These are phyloP conservation scores for Fusarium nurragi DNA, from an alignment of 2,329 filamentous ascomycete species.

Conservation along the genomic window DNA sequence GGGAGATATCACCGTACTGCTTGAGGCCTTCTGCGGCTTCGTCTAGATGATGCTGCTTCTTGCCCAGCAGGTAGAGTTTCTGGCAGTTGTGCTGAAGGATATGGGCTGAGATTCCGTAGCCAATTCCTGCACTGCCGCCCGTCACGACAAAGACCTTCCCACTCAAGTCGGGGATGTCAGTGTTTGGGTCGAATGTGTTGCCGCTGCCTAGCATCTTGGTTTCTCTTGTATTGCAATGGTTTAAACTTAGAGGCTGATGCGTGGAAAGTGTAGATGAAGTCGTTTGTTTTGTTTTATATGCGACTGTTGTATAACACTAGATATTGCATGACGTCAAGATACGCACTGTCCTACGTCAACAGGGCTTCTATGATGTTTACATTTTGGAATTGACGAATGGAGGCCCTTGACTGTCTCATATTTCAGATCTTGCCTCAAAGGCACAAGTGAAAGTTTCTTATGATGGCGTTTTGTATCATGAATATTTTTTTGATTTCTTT, in stretches of 20 bases:
- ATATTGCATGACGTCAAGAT: conserved; percentile 3
- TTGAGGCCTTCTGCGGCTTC: conserved; percentile 3
- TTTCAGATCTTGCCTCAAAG: not conserved
- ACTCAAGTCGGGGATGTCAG: conserved; percentile 6
- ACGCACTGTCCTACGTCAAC: too few relatives aligned
- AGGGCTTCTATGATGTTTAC: not conserved
- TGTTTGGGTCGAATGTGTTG: conserved; percentile 10
- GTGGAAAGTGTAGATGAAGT: too few relatives aligned
- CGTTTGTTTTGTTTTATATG: not conserved
- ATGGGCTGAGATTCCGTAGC: conserved; percentile 10
- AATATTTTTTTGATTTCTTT: too few relatives aligned
- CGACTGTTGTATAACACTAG: not conserved
- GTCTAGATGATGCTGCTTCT: conserved; percentile 11
- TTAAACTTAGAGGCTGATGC: too few relatives aligned
- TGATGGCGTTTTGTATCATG: too few relatives aligned
- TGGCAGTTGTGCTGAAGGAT: conserved; percentile 11
- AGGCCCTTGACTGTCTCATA: not conserved
- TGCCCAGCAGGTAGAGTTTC: conserved; percentile 4
- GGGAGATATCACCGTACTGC: not conserved
- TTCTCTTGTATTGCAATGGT: not conserved
- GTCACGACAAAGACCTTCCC: conserved; percentile 11
- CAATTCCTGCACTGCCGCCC: conserved; percentile 11
- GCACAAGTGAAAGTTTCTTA: too few relatives aligned
- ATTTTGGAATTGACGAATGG: not conserved
- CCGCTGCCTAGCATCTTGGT: not conserved